Evolutionary conservation across 176 grass and related monocot genomes (phyloP).

Genomic region (Paspalum vaginatum): DNA sequence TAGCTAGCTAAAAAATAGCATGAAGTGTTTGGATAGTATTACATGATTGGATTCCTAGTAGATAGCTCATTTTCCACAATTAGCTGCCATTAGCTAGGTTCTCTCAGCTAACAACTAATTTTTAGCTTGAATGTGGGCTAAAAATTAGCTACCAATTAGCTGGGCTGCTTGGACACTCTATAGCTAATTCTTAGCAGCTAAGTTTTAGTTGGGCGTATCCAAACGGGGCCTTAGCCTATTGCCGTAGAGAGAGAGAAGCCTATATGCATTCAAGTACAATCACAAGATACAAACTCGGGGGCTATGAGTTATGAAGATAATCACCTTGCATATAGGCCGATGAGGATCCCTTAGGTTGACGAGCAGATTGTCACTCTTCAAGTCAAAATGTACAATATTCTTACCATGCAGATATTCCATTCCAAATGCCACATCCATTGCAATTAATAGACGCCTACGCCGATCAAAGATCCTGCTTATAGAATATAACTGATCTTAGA

Average conservation of each 20-base stretch:
- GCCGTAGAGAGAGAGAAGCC: neutral
- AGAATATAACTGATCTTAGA: constrained; percentile 52
- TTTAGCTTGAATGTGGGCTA: too few species aligned
- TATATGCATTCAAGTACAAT: neutral
- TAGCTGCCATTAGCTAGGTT: too few species aligned
- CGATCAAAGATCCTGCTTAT: constrained; percentile 75
- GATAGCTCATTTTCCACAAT: too few species aligned
- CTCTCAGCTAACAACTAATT: too few species aligned
- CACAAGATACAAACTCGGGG: neutral
- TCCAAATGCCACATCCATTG: constrained; percentile 98
- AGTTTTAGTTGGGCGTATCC: too few species aligned
- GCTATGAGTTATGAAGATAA: neutral
- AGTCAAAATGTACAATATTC: constrained; percentile 97
- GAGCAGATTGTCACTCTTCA: constrained; percentile 98
- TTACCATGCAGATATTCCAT: constrained; percentile 99
- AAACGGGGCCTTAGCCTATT: too few species aligned
- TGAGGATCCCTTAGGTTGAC: constrained; percentile 95
- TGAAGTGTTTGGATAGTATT: too few species aligned
- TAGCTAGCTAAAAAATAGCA: too few species aligned
- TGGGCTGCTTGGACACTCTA: too few species aligned
- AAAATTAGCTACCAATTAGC: too few species aligned
- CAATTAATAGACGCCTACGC: constrained; percentile 75
- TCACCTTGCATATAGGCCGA: constrained; percentile 98
- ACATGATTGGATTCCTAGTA: too few species aligned
- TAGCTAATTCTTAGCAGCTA: too few species aligned